These are phyloP conservation scores for Dillenia suffruticosa DNA, from an alignment of 164 flowering plant species.

Conservation along the genomic window DNA sequence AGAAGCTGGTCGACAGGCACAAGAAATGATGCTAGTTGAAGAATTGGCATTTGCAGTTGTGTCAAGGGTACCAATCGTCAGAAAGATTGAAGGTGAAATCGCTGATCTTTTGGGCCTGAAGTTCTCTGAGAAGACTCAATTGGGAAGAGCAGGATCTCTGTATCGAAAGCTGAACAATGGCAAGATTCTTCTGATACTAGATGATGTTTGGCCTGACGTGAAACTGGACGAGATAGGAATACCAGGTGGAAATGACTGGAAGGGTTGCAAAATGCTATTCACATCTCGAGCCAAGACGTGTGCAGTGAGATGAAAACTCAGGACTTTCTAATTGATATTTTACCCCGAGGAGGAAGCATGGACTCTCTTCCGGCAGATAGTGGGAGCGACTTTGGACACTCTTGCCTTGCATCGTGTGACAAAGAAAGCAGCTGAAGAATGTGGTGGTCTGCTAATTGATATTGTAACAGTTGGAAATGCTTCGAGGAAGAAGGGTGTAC, in stretches of 20 bases:
- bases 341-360: neutral
- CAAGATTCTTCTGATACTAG: conserved; percentile 25
- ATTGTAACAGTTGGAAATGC: conserved; percentile 1
- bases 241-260: conserved; percentile 1
- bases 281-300: conserved; percentile 13
- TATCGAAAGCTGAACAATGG: conserved; percentile 3
- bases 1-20: neutral
- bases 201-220: conserved; percentile 29
- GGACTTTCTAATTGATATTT: neutral
- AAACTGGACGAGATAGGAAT: conserved; percentile 20
- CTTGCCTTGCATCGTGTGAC: neutral
- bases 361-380: neutral
- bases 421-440: neutral
- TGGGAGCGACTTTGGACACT: neutral
- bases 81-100: conserved; percentile 11
- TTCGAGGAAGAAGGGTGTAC: neutral
- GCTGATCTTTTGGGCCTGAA: conserved; percentile 11
- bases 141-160: conserved; percentile 6
- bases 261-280: conserved; percentile 14
- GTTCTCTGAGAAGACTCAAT: neutral
- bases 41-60: conserved; percentile 14
- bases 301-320: conserved; percentile 12
- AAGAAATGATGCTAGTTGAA: conserved; percentile 6
- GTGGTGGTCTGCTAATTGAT: neutral
- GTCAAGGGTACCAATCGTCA: conserved; percentile 7